Conservation (phyloP, 495 filamentous ascomycete species). For the Neurospora africana region DNA sequence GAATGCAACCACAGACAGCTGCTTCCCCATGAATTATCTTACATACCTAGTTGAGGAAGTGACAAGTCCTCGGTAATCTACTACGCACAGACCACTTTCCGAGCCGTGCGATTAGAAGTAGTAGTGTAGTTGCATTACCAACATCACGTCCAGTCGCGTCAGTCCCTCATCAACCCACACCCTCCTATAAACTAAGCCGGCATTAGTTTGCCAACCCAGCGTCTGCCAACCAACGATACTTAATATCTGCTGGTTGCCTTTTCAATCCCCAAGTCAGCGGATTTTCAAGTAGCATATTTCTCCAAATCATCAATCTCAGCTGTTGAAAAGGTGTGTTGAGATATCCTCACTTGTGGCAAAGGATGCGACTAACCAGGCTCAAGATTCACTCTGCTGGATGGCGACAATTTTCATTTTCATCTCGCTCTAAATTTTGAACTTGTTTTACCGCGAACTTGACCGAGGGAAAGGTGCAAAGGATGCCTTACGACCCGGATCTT, state of each 20-base stretch:
- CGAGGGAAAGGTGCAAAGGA: neutral
- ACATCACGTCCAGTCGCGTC: neutral
- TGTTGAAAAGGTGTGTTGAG: neutral
- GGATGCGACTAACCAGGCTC: neutral
- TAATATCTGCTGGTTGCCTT: neutral
- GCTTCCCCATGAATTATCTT: neutral
- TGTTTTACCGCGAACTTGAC: neutral
- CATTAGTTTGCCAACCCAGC: neutral
- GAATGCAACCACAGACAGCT: neutral
- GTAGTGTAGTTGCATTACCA: neutral
- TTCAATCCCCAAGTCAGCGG: neutral
- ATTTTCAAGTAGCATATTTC: neutral
- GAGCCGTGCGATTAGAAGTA: neutral
- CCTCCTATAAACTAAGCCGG: neutral
- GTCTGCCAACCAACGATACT: neutral
- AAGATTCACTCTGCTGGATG: neutral
- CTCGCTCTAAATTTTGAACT: neutral
- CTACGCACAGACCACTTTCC: neutral
- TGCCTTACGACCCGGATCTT: slow-evolving; percentile 13
- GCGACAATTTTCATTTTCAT: neutral
- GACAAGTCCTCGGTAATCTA: neutral
- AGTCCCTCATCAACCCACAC: neutral
- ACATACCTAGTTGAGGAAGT: neutral
- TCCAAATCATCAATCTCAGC: neutral
- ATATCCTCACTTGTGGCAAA: neutral